Percentiles rank a stretch among this genome's conserved stretches.
phyloP scores from a whole-genome alignment of 2,329 filamentous ascomycete species.

The Zymoseptoria ardabiliae region DNA sequence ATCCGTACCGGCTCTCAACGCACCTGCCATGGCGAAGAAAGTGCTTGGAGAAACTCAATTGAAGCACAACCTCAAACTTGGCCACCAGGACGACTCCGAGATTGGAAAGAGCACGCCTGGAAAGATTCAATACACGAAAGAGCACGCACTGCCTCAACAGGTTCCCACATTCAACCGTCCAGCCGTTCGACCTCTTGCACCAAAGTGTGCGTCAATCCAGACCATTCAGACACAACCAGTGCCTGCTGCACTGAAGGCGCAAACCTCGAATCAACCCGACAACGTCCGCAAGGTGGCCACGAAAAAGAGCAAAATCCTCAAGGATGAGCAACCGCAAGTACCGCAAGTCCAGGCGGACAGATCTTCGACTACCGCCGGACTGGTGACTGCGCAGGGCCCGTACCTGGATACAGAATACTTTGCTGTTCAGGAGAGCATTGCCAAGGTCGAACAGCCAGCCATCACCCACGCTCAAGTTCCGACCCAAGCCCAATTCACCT shows the following conservation, averaged over 20 bases:
- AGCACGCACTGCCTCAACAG: conserved; percentile 36
- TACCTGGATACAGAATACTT: background rate
- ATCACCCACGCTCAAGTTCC: conserved; percentile 1
- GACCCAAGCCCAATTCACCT: conserved; percentile 1
- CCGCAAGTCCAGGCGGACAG: conserved; percentile 4
- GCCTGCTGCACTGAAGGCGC: background rate
- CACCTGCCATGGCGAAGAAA: conserved; percentile 30
- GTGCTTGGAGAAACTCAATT: conserved; percentile 24
- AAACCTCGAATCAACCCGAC: conserved; percentile 3
- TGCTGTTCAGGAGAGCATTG: conserved; percentile 6
- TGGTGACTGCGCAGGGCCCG: conserved; percentile 3
- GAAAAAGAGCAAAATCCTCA: conserved; percentile 31
- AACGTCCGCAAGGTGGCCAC: conserved; percentile 22
- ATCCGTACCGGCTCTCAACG: conserved; percentile 40
- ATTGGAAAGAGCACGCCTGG: conserved; percentile 42
- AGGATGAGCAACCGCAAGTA: conserved; percentile 11
- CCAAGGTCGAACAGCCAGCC: conserved; percentile 17
- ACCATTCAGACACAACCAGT: conserved; percentile 26
- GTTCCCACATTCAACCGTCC: conserved; percentile 43
- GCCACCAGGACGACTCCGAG: conserved; percentile 50
- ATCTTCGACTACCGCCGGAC: conserved; percentile 1
- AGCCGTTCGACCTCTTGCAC: conserved; percentile 51
- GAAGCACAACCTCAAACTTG: conserved; percentile 25
- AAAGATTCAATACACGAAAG: conserved; percentile 28
- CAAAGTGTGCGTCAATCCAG: conserved; percentile 30